Conservation (phyloP, 441 rosid species). For the Euphorbia celastroides region DNA sequence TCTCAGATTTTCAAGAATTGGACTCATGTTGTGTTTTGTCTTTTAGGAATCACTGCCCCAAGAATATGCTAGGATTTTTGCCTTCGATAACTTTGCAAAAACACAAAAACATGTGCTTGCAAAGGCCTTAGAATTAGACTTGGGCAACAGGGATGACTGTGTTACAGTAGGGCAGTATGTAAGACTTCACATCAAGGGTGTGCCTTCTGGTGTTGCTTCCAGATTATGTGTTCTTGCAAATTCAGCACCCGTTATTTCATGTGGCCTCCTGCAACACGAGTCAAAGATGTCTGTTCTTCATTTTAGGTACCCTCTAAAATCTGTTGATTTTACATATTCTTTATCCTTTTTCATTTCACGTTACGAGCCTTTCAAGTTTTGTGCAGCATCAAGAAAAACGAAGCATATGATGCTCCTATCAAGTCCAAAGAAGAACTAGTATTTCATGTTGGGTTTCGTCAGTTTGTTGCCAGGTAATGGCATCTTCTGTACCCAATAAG, state of each 20-base stretch:
- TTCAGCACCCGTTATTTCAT: slow-evolving; percentile 47
- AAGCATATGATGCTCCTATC: slow-evolving; percentile 67
- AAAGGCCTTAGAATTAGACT: slow-evolving; percentile 52
- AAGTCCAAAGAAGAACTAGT: slow-evolving; percentile 84
- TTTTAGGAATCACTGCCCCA: slow-evolving; percentile 94
- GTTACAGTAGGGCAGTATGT: slow-evolving; percentile 52
- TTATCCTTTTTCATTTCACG: slow-evolving; percentile 4
- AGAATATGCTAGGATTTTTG: slow-evolving; percentile 88
- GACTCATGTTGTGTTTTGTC: slow-evolving; percentile 16
- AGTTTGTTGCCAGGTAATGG: slow-evolving; percentile 75
- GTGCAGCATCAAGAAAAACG: slow-evolving; percentile 78
- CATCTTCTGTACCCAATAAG: neutral
- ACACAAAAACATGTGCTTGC: slow-evolving; percentile 78
- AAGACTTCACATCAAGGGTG: slow-evolving; percentile 74
- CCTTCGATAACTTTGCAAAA: slow-evolving; percentile 77
- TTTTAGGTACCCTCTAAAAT: slow-evolving; percentile 58
- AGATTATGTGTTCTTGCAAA: slow-evolving; percentile 41
- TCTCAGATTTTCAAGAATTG: slow-evolving; percentile 1
- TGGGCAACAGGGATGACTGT: slow-evolving; percentile 51
- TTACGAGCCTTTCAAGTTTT: slow-evolving; percentile 12
- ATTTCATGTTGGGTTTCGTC: slow-evolving; percentile 96
- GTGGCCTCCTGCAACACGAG: slow-evolving; percentile 93
- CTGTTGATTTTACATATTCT: neutral
- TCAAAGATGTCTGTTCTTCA: slow-evolving; percentile 96
- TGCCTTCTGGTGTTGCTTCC: slow-evolving; percentile 54